Evolutionary conservation across 306 rosid genomes (phyloP).

Genomic region (Morella rubra): DNA sequence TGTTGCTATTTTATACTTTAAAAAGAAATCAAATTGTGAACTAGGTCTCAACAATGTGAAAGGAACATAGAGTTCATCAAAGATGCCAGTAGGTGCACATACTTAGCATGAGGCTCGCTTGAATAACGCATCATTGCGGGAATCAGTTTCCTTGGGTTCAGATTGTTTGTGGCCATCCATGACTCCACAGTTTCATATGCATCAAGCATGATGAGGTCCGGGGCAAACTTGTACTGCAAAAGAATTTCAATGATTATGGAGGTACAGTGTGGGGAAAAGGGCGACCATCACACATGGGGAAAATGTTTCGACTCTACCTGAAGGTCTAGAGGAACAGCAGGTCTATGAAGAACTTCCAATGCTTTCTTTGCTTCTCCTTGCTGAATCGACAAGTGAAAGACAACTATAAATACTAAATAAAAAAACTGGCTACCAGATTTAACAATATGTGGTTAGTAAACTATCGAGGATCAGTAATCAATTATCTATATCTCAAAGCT

Average conservation of each 20-base stretch:
- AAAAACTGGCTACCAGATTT: background rate
- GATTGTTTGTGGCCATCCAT: constrained; percentile 87
- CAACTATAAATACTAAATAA: constrained; percentile 5
- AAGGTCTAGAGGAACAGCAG: constrained; percentile 75
- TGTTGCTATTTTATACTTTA: background rate
- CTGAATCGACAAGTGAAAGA: constrained; percentile 38
- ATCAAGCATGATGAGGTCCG: constrained; percentile 94
- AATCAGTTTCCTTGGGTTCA: constrained; percentile 93
- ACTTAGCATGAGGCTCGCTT: constrained; percentile 98
- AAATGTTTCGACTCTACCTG: constrained; percentile 52
- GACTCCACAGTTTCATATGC: constrained; percentile 98
- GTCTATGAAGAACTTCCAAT: constrained; percentile 87
- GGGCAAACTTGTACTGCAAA: constrained; percentile 92
- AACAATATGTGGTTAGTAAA: background rate
- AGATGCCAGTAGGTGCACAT: constrained; percentile 29
- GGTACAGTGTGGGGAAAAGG: constrained; percentile 14
- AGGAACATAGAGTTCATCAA: constrained; percentile 26
- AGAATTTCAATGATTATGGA: constrained; percentile 13
- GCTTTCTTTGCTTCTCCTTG: constrained; percentile 98
- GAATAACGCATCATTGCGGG: constrained; percentile 99
- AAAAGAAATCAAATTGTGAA: constrained; percentile 10
- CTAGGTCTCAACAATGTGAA: constrained; percentile 15
- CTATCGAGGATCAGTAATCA: background rate
- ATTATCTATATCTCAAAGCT: background rate
- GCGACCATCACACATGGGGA: constrained; percentile 5